Evolutionary conservation across 768 basidiomycete genomes (phyloP), one percentile per base, ranked within the genome.

Genomic region (Gloeopeniophorella convolvens): DNA sequence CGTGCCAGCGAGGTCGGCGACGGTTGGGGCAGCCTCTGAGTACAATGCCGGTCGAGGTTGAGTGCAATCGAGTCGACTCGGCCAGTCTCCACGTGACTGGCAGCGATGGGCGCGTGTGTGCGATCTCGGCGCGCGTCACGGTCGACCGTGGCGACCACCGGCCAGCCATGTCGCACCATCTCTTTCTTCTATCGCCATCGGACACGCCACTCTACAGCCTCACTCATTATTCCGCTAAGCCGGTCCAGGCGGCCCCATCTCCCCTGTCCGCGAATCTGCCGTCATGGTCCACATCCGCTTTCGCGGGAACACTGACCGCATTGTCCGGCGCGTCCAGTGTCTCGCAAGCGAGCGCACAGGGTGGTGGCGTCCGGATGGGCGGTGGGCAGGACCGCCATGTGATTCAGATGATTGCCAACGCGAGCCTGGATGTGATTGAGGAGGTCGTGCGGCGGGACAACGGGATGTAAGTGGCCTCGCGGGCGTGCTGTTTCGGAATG

Each of bases 341-440:
- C 20, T 77, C 78, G 4, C 84, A 89, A 60, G 60, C 72, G 28
- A 68, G 82, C 55, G 74, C 77, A 16, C 73, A 78, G 35, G 78
- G 83, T n/a, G 82, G 80, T 15, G 73, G 72, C 10, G 77, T 78
- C 28, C 73, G 78, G 58, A 80, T 87, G 66, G 89, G 85, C 10
- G 85, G 86, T 5, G 89, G 85, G 12, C 85, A 85, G 68, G 87
- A 90, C 63, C 75, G 89, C 45, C 92, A 96, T 77, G 90, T 99
- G 51, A 89, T 94, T 61, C 95, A 98, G 73, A 96, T 99, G 89
- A 92, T 98, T 62, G 95, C 94, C 18, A 95, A 98, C 66, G 92
- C 91, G 43, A 92, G 89, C 61, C 70, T 99, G 66, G 96, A 99
- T 69, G 82, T 84, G 60, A 80, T 99, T 51, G 96, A 99, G 62